A percentile compares a stretch with the other conserved stretches of the same genome.
These are phyloP conservation scores for Schoenoplectus tabernaemontani DNA, from an alignment of 202 grass and related monocot species.

Conservation along the genomic window DNA sequence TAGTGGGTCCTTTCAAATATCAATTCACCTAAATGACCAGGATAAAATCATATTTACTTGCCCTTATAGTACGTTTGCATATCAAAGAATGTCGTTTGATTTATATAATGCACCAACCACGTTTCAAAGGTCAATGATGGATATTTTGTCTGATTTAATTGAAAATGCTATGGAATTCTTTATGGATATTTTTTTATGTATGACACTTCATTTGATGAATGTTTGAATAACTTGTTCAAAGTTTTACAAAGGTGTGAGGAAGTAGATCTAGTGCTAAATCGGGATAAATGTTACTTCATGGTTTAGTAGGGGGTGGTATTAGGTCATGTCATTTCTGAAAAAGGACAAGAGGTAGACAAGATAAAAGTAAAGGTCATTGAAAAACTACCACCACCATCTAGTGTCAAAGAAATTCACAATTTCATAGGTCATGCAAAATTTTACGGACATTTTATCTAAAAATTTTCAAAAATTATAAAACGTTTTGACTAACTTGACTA, in stretches of 20 bases:
- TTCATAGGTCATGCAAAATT: not conserved
- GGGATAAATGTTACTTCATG: not conserved
- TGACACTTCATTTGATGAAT: not conserved
- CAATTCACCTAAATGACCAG: not conserved
- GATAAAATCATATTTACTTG: not conserved
- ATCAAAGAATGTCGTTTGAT: not conserved
- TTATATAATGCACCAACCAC: not conserved
- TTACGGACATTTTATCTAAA: not conserved
- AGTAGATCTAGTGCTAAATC: not conserved
- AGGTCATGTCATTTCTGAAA: not conserved
- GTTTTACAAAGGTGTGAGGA: not conserved
- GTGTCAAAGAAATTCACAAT: not conserved
- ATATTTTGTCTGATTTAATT: not conserved
- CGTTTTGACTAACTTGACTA: not conserved
- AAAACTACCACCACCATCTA: not conserved
- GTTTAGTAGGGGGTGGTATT: not conserved
- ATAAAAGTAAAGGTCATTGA: not conserved
- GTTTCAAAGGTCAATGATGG: not conserved
- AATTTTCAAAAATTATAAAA: not conserved
- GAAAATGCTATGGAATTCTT: not conserved
- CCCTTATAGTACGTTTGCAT: not conserved
- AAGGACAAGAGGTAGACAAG: not conserved
- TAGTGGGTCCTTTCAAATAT: not conserved
- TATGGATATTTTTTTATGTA: not conserved
- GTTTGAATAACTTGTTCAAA: not conserved